Conservation (phyloP, 176 grass and related monocot genomes). For the Hsuehochloa calcarea region DNA sequence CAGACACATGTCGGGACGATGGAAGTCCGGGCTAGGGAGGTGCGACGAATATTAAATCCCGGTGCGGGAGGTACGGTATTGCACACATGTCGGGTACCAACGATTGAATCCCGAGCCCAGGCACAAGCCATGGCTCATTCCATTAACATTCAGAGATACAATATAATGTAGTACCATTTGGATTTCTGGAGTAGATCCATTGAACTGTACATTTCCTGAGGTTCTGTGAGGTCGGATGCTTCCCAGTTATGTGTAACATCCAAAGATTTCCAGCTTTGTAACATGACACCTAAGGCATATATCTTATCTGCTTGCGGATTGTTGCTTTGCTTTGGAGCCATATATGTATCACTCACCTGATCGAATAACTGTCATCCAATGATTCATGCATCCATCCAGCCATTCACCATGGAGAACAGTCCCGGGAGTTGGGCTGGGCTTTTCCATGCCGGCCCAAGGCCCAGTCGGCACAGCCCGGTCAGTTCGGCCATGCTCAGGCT, state of each 20-base stretch:
- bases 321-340: not conserved
- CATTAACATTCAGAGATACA: not conserved
- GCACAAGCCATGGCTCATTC: too few relatives aligned
- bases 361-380: conserved; percentile 27
- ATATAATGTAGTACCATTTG: not conserved
- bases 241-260: not conserved
- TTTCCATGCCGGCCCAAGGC: too few relatives aligned
- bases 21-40: too few relatives aligned
- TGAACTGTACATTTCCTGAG: not conserved
- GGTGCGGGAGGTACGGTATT: too few relatives aligned
- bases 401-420: not conserved
- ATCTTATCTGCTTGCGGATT: conserved; percentile 5
- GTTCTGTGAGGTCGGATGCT: not conserved
- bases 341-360: not conserved
- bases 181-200: not conserved
- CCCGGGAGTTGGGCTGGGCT: too few relatives aligned
- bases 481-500: too few relatives aligned
- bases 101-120: too few relatives aligned
- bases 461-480: too few relatives aligned
- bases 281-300: conserved; percentile 1
- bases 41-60: too few relatives aligned
- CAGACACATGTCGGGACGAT: too few relatives aligned
- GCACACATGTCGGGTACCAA: too few relatives aligned
- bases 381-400: not conserved
- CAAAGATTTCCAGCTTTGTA: not conserved